Evolutionary conservation across 2,329 filamentous ascomycete genomes (phyloP), one percentile per base, ranked within the genome.

Genomic region (Aspergillus pseudoviridinutans): DNA sequence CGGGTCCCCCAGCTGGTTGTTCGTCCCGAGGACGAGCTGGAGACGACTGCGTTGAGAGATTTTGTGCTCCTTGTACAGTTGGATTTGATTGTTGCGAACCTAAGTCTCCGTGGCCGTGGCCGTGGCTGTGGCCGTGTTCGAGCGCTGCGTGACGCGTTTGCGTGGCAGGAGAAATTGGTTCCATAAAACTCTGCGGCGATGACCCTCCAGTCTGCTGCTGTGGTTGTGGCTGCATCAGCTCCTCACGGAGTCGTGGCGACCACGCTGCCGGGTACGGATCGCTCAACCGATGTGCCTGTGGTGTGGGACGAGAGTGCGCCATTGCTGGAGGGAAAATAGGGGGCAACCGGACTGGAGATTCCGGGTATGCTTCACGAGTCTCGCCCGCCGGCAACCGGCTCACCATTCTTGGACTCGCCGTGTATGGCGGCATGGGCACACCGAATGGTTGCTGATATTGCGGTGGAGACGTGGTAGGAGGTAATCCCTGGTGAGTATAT

Each of bases 311-410:
- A 53, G 38, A 61, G 42, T 56, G 64, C 57, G 54, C 60, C 59
- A 56, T 66, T 1, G 70, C 66, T 8, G 72, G 67, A 17, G 73
- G 71, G 17, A 72, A 69, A 9, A 76, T 75, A 4, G 73, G 73
- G 7, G 73, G 73, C 4, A 76, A 67, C 53, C 72, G 66, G 20
- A 76, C 68, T 10, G 70, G 66, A 5, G 71, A 69, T 44, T 75
- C 72, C 4, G 61, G 53, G 51, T 72, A 71, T 6, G 59, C 57
- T 24, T 73, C 71, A 5, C 65, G 70, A 17, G 64, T 61, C 22
- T 68, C 67, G 2, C 58, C 58, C 52, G 67, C 61, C 25, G 66
- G 55, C 46, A 69, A 64, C 20, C 71, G 71, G 41, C 59, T 65
- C 3, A 60, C 54, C 35, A 65, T 63, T 42, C 66, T 60, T 2